Evolutionary conservation across 129 eudicot species (phyloP).

Genomic region (Ambrosia artemisiifolia): DNA sequence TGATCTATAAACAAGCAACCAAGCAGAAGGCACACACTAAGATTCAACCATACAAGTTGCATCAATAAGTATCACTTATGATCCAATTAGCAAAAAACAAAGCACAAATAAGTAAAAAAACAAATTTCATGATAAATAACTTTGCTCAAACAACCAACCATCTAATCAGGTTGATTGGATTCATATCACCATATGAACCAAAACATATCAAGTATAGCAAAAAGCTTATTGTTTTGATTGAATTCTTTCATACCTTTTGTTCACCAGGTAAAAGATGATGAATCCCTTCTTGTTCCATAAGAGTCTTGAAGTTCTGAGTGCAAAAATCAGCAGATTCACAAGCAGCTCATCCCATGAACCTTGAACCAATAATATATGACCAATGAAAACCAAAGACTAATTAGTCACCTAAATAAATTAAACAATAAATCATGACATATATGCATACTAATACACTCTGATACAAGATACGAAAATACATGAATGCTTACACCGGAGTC

Average conservation of each 20-base stretch:
- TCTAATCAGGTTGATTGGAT: not conserved
- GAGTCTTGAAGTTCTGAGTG: slow-evolving; percentile 18
- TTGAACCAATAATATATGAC: not conserved
- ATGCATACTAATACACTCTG: too few relatives aligned
- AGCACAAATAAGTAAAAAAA: not conserved
- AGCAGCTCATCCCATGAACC: slow-evolving; percentile 30
- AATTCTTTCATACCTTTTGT: slow-evolving; percentile 20
- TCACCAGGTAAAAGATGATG: slow-evolving; percentile 34
- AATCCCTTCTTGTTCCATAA: slow-evolving; percentile 41
- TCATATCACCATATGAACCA: slow-evolving; percentile 1
- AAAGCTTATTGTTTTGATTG: not conserved
- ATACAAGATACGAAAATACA: too few relatives aligned
- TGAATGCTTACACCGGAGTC: too few relatives aligned
- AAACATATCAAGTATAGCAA: slow-evolving; percentile 10
- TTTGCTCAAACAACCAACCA: not conserved
- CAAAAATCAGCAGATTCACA: slow-evolving; percentile 19
- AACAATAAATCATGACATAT: too few relatives aligned
- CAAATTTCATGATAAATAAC: not conserved
- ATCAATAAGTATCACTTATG: not conserved
- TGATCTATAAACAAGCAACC: not conserved
- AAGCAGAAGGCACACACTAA: not conserved
- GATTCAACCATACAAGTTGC: slow-evolving; percentile 12
- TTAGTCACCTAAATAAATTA: too few relatives aligned
- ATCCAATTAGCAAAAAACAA: not conserved
- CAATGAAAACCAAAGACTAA: too few relatives aligned